Conservation (phyloP, 441 rosid genomes). For the Populus tomentosa region DNA sequence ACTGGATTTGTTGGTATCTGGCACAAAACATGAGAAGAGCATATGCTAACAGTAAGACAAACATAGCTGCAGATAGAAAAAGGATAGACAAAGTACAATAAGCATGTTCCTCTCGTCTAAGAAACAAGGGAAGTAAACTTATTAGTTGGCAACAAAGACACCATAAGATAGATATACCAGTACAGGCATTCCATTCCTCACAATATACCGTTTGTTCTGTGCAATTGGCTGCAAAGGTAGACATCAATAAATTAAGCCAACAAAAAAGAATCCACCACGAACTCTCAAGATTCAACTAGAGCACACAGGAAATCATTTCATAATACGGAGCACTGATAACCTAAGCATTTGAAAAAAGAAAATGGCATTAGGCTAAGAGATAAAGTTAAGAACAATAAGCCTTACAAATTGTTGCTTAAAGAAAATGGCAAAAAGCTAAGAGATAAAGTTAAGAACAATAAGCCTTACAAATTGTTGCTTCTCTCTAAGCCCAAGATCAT, state of each 20-base stretch:
- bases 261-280: background rate
- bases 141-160: slow-evolving; percentile 4
- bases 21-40: slow-evolving; percentile 23
- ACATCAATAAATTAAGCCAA: slow-evolving; percentile 2
- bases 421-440: background rate
- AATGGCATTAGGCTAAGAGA: background rate
- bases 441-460: background rate
- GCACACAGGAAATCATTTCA: background rate
- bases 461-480: slow-evolving; percentile 77
- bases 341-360: background rate
- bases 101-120: background rate
- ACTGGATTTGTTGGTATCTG: slow-evolving; percentile 86
- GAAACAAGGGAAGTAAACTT: background rate
- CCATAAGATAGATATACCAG: slow-evolving; percentile 45
- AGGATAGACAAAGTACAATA: background rate
- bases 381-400: slow-evolving; percentile 2
- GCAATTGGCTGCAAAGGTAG: slow-evolving; percentile 47
- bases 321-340: background rate
- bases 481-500: slow-evolving; percentile 76
- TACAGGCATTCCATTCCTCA: slow-evolving; percentile 69
- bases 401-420: slow-evolving; percentile 75
- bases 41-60: slow-evolving; percentile 2
- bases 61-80: slow-evolving; percentile 11
- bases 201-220: slow-evolving; percentile 76
- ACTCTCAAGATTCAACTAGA: background rate